Evolutionary conservation across 495 filamentous ascomycete genomes (phyloP).

Genomic region (Paragyromitra xinjiangensis): DNA sequence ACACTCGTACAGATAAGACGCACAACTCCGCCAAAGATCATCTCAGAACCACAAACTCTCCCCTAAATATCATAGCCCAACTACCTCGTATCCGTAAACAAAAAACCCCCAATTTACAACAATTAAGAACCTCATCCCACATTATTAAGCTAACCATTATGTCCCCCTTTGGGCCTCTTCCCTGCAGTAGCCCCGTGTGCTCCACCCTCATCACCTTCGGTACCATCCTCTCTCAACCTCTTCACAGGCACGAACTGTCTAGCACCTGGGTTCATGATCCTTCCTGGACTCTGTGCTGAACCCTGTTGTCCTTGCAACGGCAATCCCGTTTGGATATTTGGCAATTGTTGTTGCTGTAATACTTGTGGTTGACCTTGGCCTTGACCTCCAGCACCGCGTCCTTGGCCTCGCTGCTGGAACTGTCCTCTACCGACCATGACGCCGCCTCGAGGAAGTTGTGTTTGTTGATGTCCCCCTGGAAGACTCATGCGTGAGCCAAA

Average conservation of each 20-base stretch:
- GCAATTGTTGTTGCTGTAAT: slow-evolving; percentile 36
- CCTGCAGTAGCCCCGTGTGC: slow-evolving; percentile 38
- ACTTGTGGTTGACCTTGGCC: slow-evolving; percentile 28
- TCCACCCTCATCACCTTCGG: slow-evolving; percentile 42
- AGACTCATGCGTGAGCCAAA: slow-evolving; percentile 39
- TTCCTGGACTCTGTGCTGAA: slow-evolving; percentile 43
- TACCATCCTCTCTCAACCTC: slow-evolving; percentile 47
- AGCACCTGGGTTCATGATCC: slow-evolving; percentile 55
- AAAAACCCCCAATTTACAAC: slow-evolving; percentile 43
- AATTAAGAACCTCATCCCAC: slow-evolving; percentile 44
- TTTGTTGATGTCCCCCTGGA: slow-evolving; percentile 40
- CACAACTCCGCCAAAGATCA: slow-evolving; percentile 40
- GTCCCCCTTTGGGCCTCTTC: slow-evolving; percentile 47
- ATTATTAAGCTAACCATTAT: slow-evolving; percentile 45
- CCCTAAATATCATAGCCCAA: slow-evolving; percentile 19
- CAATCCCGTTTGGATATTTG: slow-evolving; percentile 49
- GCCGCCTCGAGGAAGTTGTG: slow-evolving; percentile 47
- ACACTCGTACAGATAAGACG: slow-evolving; percentile 33
- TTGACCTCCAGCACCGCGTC: slow-evolving; percentile 45
- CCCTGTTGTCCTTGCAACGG: slow-evolving; percentile 44
- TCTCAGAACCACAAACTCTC: slow-evolving; percentile 6
- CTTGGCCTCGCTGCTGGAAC: slow-evolving; percentile 46
- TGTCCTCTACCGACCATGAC: slow-evolving; percentile 32
- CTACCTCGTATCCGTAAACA: slow-evolving; percentile 33
- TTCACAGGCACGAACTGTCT: slow-evolving; percentile 55